These are phyloP conservation scores for Jimgerdemannia flammicorona DNA, from an alignment of 192 early-diverging fungal species.

Conservation along the genomic window DNA sequence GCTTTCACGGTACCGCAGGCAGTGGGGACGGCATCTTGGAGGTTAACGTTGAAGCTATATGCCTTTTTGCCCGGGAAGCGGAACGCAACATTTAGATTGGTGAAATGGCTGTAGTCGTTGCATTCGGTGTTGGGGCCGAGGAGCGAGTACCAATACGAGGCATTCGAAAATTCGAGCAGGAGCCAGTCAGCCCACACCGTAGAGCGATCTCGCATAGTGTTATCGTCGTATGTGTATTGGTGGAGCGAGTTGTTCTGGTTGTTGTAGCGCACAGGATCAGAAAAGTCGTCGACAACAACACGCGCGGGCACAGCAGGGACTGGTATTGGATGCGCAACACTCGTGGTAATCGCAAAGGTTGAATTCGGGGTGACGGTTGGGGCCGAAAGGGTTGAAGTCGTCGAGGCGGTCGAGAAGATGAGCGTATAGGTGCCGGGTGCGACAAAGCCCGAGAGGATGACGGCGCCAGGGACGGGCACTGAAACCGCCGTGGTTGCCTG, in stretches of 20 bases:
- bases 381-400: neutral
- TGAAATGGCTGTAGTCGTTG: conserved; percentile 18
- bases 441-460: conserved; percentile 12
- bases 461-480: conserved; percentile 8
- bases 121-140: conserved; percentile 8
- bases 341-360: conserved; percentile 11
- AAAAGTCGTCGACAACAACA: conserved; percentile 13
- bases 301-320: neutral
- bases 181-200: conserved; percentile 16
- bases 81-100: conserved; percentile 10
- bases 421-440: conserved; percentile 10
- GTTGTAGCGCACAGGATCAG: conserved; percentile 16
- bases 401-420: conserved; percentile 12
- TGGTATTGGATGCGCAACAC: conserved; percentile 3
- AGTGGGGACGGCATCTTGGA: neutral
- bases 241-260: conserved; percentile 11
- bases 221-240: conserved; percentile 11
- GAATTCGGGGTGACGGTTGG: conserved; percentile 5
- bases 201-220: conserved; percentile 3
- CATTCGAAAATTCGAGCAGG: neutral
- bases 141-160: conserved; percentile 17
- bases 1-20: neutral
- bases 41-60: neutral
- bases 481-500: conserved; percentile 7
- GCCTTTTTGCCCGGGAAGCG: conserved; percentile 11